Evolutionary conservation across 78 protist genomes (phyloP).

Genomic region (Bodo saltans): DNA sequence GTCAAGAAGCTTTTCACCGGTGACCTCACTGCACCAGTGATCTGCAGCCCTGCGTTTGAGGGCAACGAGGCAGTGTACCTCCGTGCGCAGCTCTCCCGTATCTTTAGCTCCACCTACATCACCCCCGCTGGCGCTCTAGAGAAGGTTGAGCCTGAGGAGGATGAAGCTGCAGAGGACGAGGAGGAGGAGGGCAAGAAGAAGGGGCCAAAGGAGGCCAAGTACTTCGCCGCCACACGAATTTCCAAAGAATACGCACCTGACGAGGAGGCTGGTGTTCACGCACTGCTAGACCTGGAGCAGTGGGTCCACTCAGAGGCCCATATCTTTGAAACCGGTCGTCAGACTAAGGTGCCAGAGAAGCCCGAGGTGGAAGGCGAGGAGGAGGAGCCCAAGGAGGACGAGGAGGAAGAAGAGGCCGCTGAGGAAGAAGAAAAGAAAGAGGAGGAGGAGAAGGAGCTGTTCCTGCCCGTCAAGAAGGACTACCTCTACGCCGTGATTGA

Average conservation of each 20-base stretch:
- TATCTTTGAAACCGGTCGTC: slow-evolving; percentile 27
- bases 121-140: slow-evolving; percentile 27
- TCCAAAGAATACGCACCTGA: neutral
- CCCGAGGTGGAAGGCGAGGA: slow-evolving; percentile 33
- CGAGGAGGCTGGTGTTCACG: neutral
- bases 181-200: slow-evolving; percentile 4
- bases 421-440: slow-evolving; percentile 30
- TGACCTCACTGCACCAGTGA: slow-evolving; percentile 14
- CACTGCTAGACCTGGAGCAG: neutral
- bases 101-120: slow-evolving; percentile 18
- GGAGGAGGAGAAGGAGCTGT: slow-evolving; percentile 16
- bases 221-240: neutral
- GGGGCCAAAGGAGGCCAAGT: neutral
- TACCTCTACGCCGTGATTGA: neutral
- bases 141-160: neutral
- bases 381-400: slow-evolving; percentile 21
- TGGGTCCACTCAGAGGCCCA: slow-evolving; percentile 32
- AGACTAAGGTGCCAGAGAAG: slow-evolving; percentile 25
- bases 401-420: no score
- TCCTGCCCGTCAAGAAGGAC: slow-evolving; percentile 11
- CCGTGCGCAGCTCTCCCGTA: slow-evolving; percentile 52
- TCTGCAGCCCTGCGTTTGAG: slow-evolving; percentile 35
- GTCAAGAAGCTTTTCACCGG: slow-evolving; percentile 45
- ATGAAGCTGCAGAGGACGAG: slow-evolving; percentile 26
- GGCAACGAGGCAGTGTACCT: slow-evolving; percentile 37